Evolutionary conservation across 2,329 filamentous ascomycete genomes (phyloP).

Genomic region (Cyphellophora attinorum): DNA sequence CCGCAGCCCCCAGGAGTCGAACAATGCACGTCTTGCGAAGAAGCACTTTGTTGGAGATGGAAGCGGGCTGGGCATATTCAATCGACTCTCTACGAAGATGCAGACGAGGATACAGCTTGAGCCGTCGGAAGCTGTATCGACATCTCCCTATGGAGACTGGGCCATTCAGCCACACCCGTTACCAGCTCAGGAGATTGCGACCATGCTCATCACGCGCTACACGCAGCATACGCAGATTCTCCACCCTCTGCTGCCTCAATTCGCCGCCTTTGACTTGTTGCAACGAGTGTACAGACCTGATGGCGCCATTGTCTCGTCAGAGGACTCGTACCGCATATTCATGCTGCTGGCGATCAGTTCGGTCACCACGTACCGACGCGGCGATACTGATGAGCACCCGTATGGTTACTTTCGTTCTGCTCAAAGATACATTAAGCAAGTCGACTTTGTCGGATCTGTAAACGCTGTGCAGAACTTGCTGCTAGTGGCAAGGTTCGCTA

Average conservation of each 20-base stretch:
- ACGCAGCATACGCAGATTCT: constrained; percentile 14
- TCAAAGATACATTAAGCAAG: constrained; percentile 21
- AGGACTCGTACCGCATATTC: constrained; percentile 27
- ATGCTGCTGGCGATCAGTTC: constrained; percentile 31
- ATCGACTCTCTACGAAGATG: neutral
- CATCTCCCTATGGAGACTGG: constrained; percentile 6
- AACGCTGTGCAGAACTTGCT: constrained; percentile 32
- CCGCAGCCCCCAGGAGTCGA: neutral
- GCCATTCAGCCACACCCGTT: neutral
- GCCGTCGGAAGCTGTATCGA: constrained; percentile 11
- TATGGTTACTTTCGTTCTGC: constrained; percentile 33
- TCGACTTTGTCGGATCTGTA: constrained; percentile 24
- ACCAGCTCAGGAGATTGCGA: constrained; percentile 15
- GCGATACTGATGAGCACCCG: constrained; percentile 25
- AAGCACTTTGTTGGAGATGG: constrained; percentile 16
- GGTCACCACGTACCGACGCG: constrained; percentile 25
- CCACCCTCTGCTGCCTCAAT: constrained; percentile 21
- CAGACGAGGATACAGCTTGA: neutral
- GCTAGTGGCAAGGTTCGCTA: constrained; percentile 31
- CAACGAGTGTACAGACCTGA: constrained; percentile 13
- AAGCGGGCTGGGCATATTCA: constrained; percentile 14
- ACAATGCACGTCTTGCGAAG: neutral
- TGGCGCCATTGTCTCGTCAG: constrained; percentile 5
- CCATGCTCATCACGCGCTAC: constrained; percentile 6
- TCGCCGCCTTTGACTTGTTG: constrained; percentile 17